Evolutionary conservation across 306 rosid species (phyloP).

Genomic region (Glycyrrhiza uralensis): DNA sequence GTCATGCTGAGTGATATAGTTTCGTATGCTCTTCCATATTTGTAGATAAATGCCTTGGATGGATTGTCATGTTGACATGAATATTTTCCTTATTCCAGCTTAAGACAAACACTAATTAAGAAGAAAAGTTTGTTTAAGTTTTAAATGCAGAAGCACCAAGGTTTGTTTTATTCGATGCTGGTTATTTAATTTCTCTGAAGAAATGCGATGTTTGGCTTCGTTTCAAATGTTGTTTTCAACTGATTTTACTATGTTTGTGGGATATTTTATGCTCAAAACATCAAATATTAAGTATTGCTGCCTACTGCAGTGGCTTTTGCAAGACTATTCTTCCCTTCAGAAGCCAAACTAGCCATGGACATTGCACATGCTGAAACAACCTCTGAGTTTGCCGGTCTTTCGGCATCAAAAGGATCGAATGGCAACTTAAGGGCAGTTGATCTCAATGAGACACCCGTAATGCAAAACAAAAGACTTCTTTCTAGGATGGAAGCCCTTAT

Average conservation of each 20-base stretch:
- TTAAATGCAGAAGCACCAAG: background rate
- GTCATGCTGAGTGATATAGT: background rate
- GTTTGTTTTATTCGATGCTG: background rate
- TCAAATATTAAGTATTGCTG: constrained; percentile 8
- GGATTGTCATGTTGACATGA: background rate
- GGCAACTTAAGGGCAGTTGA: constrained; percentile 79
- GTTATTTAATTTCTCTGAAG: background rate
- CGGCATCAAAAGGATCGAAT: constrained; percentile 49
- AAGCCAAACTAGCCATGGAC: constrained; percentile 86
- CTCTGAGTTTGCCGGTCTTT: constrained; percentile 46
- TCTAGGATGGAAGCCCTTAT: constrained; percentile 59
- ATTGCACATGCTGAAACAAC: constrained; percentile 68
- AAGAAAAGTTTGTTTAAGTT: background rate
- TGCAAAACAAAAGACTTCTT: constrained; percentile 62
- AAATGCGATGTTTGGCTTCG: constrained; percentile 3
- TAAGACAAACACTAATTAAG: background rate
- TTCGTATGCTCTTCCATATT: background rate
- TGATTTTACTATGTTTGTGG: background rate
- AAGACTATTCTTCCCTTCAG: constrained; percentile 66
- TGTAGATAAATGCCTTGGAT: background rate
- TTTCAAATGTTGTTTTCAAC: background rate
- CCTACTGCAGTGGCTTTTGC: constrained; percentile 82
- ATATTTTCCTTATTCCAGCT: background rate
- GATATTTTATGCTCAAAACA: background rate
- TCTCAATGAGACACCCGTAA: constrained; percentile 77